phyloP scores from a whole-genome alignment of 2,329 filamentous ascomycete species.

The Aspergillus thermomutatus region DNA sequence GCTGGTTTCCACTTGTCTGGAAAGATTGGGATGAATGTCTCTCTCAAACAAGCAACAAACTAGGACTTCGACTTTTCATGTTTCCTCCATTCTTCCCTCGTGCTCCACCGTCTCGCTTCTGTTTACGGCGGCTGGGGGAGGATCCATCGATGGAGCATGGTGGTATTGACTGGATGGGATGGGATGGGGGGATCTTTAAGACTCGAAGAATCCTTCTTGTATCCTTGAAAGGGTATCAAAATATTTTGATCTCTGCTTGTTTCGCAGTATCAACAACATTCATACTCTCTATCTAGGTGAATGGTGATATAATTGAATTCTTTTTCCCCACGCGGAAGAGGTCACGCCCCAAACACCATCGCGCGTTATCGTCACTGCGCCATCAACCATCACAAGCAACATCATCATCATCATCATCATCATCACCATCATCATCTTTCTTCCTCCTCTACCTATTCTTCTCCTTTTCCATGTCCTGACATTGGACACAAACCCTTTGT shows the following conservation, averaged over 20 bases:
- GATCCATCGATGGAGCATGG: not conserved
- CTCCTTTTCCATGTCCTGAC: constrained; percentile 4
- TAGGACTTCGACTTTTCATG: not conserved
- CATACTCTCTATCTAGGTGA: not conserved
- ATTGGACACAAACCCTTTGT: constrained; percentile 1
- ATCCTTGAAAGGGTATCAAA: not conserved
- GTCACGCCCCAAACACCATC: constrained; percentile 3
- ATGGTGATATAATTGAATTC: not conserved
- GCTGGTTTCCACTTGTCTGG: no score
- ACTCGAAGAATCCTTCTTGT: not conserved
- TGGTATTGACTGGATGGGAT: not conserved
- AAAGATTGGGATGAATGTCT: not conserved
- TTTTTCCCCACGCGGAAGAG: not conserved
- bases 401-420: constrained; percentile 3
- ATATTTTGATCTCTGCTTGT: not conserved
- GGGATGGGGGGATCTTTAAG: not conserved
- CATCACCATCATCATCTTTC: constrained; percentile 10
- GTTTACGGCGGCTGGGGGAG: constrained; percentile 11
- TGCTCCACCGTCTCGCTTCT: constrained; percentile 10
- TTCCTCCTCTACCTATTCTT: constrained; percentile 1
- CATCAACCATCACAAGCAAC: not conserved
- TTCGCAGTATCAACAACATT: not conserved
- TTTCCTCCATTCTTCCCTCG: not conserved
- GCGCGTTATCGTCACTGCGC: constrained; percentile 2
- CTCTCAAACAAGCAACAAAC: not conserved